Evolutionary conservation across 2,329 filamentous ascomycete species (phyloP).

Genomic region (Talaromyces sp.): DNA sequence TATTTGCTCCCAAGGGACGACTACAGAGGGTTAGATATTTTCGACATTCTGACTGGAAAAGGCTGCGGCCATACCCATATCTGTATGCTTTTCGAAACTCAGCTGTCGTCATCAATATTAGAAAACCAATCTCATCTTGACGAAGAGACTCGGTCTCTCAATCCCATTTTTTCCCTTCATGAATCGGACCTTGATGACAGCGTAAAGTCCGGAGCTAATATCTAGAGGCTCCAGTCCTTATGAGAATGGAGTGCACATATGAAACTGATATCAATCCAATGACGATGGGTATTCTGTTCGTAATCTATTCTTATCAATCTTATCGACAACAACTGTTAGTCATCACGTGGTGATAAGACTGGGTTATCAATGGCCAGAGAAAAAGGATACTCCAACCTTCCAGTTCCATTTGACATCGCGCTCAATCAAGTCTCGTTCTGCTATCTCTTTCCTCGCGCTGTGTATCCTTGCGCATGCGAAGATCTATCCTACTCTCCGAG

Average conservation of each 20-base stretch:
- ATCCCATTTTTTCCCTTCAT: neutral
- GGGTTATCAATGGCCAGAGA: neutral
- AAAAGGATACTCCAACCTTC: neutral
- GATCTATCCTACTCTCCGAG: neutral
- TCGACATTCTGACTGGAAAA: neutral
- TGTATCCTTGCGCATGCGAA: constrained; percentile 14
- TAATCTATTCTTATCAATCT: neutral
- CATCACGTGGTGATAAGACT: neutral
- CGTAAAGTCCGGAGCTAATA: neutral
- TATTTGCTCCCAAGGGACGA: neutral
- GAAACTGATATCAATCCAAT: too few species aligned
- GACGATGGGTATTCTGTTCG: too few species aligned
- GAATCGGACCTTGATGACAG: neutral
- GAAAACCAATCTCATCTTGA: neutral
- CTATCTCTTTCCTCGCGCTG: neutral
- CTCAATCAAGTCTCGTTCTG: neutral
- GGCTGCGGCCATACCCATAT: neutral
- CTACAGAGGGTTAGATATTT: neutral
- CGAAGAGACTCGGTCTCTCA: neutral
- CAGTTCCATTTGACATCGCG: neutral
- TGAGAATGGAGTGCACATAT: too few species aligned
- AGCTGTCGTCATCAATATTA: neutral
- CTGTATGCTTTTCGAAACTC: neutral
- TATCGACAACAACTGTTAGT: neutral
- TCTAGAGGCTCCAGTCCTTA: too few species aligned